Conservation (phyloP, 139 green algal genomes). For the Tetraselmis chui region DNA sequence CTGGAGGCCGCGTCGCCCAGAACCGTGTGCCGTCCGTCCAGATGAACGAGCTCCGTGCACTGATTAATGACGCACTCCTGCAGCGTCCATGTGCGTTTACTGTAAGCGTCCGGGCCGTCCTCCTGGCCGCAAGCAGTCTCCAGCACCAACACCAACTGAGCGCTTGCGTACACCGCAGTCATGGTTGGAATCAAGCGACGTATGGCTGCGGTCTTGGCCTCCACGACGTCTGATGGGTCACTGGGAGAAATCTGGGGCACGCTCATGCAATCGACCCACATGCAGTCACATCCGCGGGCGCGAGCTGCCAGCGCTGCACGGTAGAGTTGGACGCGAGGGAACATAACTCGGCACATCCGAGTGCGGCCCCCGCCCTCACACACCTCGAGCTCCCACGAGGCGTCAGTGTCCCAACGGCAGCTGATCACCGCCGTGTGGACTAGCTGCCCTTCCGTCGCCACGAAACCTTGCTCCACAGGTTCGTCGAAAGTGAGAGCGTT, state of each 20-base stretch:
- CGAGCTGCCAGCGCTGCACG: neutral
- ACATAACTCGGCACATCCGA: neutral
- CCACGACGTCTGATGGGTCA: neutral
- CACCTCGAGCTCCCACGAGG: neutral
- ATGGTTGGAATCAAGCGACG: neutral
- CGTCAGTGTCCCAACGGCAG: neutral
- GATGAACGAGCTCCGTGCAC: neutral
- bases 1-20: neutral
- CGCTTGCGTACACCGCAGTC: neutral
- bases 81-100: neutral
- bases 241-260: neutral
- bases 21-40: neutral
- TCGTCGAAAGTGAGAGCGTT: neutral
- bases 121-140: neutral
- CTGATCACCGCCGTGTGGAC: neutral
- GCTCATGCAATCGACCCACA: neutral
- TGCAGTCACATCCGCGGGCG: neutral
- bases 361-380: neutral
- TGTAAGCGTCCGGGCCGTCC: neutral
- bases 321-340: neutral
- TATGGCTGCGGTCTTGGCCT: neutral
- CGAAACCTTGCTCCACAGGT: neutral
- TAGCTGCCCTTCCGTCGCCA: neutral
- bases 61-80: neutral
- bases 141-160: neutral